Conservation (phyloP, 1,284 basidiomycete species). For the Ganoderma sinense region DNA sequence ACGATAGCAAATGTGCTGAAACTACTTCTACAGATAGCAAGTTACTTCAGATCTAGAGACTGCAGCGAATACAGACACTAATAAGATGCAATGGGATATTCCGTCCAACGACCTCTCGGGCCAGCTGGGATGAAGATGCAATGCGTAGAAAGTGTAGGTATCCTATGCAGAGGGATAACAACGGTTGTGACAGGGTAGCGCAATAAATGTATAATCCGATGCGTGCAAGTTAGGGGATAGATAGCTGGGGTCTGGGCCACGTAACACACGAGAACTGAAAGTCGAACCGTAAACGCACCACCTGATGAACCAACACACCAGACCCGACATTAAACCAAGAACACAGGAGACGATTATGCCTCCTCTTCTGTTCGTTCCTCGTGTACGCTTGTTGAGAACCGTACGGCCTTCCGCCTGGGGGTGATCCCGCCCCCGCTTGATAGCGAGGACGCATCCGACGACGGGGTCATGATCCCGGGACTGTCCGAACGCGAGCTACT, state of each 20-base stretch:
- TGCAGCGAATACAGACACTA: background rate
- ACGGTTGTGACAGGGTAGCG: background rate
- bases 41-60: background rate
- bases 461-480: conserved; percentile 24
- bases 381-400: conserved; percentile 47
- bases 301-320: background rate
- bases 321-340: background rate
- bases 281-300: background rate
- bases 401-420: conserved; percentile 57
- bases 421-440: conserved; percentile 28
- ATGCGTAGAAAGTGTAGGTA: background rate
- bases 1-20: background rate
- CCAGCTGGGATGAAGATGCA: background rate
- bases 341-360: background rate
- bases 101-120: conserved; percentile 10
- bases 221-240: conserved; percentile 5
- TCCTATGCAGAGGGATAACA: conserved; percentile 4
- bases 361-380: conserved; percentile 10
- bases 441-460: conserved; percentile 35
- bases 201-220: conserved; percentile 6
- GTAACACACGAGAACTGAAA: background rate
- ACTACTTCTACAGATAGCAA: conserved; percentile 14
- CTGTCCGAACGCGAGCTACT: conserved; percentile 22
- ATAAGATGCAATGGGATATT: background rate
- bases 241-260: conserved; percentile 8